Evolutionary conservation across 257 asterid genomes (phyloP).

Genomic region (Euphrasia confusa): DNA sequence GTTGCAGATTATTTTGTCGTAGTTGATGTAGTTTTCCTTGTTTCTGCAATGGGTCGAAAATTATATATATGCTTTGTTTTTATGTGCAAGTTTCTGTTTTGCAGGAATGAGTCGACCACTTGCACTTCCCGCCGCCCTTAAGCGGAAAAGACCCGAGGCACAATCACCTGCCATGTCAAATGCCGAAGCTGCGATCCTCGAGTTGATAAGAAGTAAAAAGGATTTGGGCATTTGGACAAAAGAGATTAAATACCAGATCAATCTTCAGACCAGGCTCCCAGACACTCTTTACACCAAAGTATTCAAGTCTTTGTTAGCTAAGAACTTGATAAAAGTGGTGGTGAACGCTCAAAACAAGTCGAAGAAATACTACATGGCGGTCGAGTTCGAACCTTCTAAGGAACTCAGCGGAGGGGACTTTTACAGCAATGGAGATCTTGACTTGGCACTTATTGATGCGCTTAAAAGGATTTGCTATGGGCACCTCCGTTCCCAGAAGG

Average conservation of each 20-base stretch:
- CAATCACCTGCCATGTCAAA: constrained; percentile 29
- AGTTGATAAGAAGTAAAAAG: constrained; percentile 34
- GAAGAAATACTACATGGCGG: constrained; percentile 51
- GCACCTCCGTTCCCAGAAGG: constrained; percentile 30
- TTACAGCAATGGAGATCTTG: constrained; percentile 52
- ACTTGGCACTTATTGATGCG: constrained; percentile 29
- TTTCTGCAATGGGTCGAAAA: too few species aligned
- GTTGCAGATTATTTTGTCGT: too few species aligned
- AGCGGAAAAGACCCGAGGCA: constrained; percentile 48
- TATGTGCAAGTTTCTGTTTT: too few species aligned
- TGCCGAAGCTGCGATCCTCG: constrained; percentile 41
- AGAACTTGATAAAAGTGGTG: constrained; percentile 45
- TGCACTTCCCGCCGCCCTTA: constrained; percentile 17
- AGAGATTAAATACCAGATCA: constrained; percentile 41
- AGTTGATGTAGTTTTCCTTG: too few species aligned
- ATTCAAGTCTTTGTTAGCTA: constrained; percentile 30
- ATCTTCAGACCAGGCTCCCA: constrained; percentile 33
- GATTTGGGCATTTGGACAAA: constrained; percentile 37
- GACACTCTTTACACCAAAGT: constrained; percentile 32
- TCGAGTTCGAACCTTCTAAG: constrained; percentile 53
- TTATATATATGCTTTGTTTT: too few species aligned
- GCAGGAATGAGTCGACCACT: constrained; percentile 31
- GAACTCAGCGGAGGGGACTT: constrained; percentile 65
- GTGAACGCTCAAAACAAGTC: constrained; percentile 38
- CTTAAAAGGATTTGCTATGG: constrained; percentile 31